Evolutionary conservation across 2,329 filamentous ascomycete species (phyloP).

Genomic region (Pyrenophora teres): DNA sequence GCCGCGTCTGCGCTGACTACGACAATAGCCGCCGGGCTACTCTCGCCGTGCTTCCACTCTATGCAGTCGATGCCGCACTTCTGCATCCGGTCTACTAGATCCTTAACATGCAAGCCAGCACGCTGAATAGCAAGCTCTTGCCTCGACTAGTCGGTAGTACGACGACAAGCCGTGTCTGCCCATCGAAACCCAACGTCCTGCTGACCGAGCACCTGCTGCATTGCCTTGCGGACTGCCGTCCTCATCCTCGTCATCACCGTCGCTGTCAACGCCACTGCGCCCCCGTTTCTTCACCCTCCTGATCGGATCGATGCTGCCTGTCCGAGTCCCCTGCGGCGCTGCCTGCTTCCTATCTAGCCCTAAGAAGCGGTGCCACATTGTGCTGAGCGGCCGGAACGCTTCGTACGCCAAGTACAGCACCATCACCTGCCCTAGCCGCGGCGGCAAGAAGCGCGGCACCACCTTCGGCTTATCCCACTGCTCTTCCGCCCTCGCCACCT

Average conservation of each 20-base stretch:
- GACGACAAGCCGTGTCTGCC: constrained; percentile 19
- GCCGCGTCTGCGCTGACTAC: too few relatives aligned
- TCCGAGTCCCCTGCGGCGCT: neutral
- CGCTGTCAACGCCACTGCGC: constrained; percentile 13
- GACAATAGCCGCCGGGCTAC: too few relatives aligned
- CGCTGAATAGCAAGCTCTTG: too few relatives aligned
- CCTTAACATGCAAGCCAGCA: too few relatives aligned
- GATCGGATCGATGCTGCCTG: constrained; percentile 16
- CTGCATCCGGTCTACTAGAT: too few relatives aligned
- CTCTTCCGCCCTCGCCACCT: neutral
- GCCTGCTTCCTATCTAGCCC: constrained; percentile 16
- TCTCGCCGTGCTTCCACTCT: too few relatives aligned
- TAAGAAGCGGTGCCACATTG: constrained; percentile 9
- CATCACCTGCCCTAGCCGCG: constrained; percentile 24
- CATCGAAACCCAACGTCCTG: constrained; percentile 16
- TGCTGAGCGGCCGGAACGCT: constrained; percentile 8
- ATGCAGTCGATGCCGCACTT: too few relatives aligned
- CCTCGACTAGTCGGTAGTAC: constrained; percentile 21
- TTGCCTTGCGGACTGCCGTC: too few relatives aligned
- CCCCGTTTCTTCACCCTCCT: neutral
- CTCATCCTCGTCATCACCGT: constrained; percentile 10
- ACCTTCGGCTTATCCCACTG: constrained; percentile 30
- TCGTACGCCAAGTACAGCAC: constrained; percentile 23
- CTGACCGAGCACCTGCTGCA: constrained; percentile 6
- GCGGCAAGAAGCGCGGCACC: constrained; percentile 27